These are phyloP conservation scores for Penicillium desertorum DNA, from an alignment of 495 filamentous ascomycete genomes.

Conservation along the genomic window DNA sequence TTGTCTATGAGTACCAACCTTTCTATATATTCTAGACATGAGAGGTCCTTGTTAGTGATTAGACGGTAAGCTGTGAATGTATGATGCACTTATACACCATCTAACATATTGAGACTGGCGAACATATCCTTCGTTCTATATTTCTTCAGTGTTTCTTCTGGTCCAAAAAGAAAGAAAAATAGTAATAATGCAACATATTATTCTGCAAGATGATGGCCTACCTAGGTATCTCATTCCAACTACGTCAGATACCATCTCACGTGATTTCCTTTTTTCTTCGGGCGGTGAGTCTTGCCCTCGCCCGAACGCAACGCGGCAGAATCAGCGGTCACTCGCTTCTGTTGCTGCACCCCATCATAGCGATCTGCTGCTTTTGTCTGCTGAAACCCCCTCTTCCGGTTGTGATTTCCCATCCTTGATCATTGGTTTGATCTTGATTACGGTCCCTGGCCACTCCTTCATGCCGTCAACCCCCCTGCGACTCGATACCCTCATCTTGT, in stretches of 20 bases:
- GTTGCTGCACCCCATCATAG: constrained; percentile 34
- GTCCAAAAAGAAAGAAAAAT: background rate
- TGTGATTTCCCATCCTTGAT: constrained; percentile 18
- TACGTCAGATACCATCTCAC: constrained; percentile 27
- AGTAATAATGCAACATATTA: no score
- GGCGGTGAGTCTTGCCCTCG: constrained; percentile 35
- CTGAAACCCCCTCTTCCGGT: constrained; percentile 19
- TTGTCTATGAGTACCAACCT: background rate
- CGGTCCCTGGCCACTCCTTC: constrained; percentile 21
- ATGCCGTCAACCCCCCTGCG: constrained; percentile 39
- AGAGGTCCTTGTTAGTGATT: background rate
- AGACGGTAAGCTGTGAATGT: background rate
- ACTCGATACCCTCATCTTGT: constrained; percentile 38
- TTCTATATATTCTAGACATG: background rate
- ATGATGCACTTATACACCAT: background rate
- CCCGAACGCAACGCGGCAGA: constrained; percentile 29
- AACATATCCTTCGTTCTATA: background rate
- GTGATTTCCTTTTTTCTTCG: constrained; percentile 29
- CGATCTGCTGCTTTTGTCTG: constrained; percentile 27
- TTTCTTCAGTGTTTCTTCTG: background rate
- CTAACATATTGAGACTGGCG: background rate
- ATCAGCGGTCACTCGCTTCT: constrained; percentile 36
- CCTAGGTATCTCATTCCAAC: constrained; percentile 10
- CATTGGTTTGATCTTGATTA: constrained; percentile 14
- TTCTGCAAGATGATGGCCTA: background rate